Base-by-base conservation (phyloP, 805 yeast genomes). In the Kodamaea laetipori region DNA sequence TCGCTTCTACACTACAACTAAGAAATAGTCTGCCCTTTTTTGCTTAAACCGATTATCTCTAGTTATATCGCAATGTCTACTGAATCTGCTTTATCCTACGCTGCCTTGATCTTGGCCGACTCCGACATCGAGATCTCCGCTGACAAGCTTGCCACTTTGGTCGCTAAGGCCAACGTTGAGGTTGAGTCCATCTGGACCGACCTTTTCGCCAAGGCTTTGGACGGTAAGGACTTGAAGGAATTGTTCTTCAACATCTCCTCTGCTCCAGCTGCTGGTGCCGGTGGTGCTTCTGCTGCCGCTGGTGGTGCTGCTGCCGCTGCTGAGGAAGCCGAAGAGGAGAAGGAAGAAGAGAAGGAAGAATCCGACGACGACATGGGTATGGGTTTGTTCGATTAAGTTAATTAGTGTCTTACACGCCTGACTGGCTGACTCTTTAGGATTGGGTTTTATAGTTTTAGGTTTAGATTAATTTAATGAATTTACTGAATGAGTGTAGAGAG, bases 41-140 rank as follows among this genome's bases (percentile, higher is more conserved):
- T 43, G 76, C 75, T 71, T 71, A 71, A 71, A 67, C 57, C 59
- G 76, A 71, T 71, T 71, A 71, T 65, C 63, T 69, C 76, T 71
- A 71, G 75, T 71, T 65, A 16, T 30, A 33, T 27, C 41, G 59
- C 42, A 60, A 71, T 71, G 76, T 70, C 76, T 57, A 61, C 65
- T 56, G 76, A 71, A 68, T 60, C 75, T 46, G 73, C 74, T 61
- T 69, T 71, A 61, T 71, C 76, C 43, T 71, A 71, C 72, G 76
- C 76, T 49, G 75, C 76, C 56, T 70, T 71, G 61, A 69, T 71
- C 68, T 68, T 71, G 62, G 75, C 76, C 46, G 76, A 71, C 60
- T 56, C 76, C 50, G 76, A 71, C 34, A 57, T 71, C 55, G 76
- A 71, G 63, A 69, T 71, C 64, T 50, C 70, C 50, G 46, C 76